Evolutionary conservation across 306 rosid genomes (phyloP).

Genomic region (Arachis stenosperma): DNA sequence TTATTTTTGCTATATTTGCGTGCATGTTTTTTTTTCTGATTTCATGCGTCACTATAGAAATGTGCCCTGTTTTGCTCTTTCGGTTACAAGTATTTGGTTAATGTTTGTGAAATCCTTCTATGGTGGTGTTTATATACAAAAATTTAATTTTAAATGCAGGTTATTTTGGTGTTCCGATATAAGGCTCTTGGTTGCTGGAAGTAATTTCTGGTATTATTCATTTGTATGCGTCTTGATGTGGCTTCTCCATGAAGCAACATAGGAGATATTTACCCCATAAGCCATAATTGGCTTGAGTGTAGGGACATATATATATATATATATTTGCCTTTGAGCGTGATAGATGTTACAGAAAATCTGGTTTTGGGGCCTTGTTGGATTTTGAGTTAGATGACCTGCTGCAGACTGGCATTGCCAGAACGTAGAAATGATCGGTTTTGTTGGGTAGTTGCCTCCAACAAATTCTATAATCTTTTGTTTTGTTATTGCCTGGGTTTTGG

Average conservation of each 20-base stretch:
- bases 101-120: conserved; percentile 7
- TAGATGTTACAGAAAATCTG: conserved; percentile 2
- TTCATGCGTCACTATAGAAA: neutral
- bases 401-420: neutral
- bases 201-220: neutral
- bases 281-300: no score
- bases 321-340: neutral
- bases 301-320: neutral
- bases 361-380: neutral
- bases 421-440: neutral
- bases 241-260: neutral
- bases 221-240: neutral
- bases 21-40: neutral
- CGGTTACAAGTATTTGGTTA: neutral
- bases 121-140: neutral
- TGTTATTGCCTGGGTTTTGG: neutral
- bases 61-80: conserved; percentile 3
- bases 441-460: neutral
- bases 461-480: neutral
- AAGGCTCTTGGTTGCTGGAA: neutral
- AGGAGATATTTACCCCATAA: neutral
- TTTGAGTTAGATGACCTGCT: neutral
- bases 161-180: neutral
- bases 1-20: conserved; percentile 4
- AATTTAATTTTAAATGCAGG: neutral